These are phyloP conservation scores for Stylosanthes scabra DNA, from an alignment of 331 rosid species.

Conservation along the genomic window DNA sequence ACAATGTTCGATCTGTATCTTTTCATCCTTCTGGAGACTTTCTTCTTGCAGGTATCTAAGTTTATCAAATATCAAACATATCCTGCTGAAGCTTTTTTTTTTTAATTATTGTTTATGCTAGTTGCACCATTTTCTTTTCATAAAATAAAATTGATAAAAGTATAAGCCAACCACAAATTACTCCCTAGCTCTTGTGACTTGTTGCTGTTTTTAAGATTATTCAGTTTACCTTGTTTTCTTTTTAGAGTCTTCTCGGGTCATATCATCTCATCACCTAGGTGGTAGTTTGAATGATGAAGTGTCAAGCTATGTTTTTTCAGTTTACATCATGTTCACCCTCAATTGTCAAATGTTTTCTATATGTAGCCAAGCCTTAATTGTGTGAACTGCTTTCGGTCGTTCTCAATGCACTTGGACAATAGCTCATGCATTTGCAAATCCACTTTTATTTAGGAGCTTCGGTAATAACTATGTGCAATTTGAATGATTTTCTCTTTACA, in stretches of 20 bases:
- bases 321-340: conserved; percentile 10
- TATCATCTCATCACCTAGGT: no score
- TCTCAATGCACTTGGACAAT: conserved; percentile 15
- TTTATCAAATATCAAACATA: conserved; percentile 27
- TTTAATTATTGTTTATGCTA: conserved; percentile 25
- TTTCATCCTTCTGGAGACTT: conserved; percentile 97
- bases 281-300: no score
- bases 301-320: conserved; percentile 7
- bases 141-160: conserved; percentile 18
- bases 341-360: conserved; percentile 12
- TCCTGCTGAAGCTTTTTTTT: background rate
- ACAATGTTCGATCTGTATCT: conserved; percentile 87
- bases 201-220: no score
- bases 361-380: conserved; percentile 21
- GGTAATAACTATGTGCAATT: conserved; percentile 15
- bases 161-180: no score
- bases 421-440: background rate
- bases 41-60: conserved; percentile 75
- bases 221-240: no score
- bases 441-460: conserved; percentile 24
- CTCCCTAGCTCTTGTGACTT: no score
- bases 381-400: conserved; percentile 19
- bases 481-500: conserved; percentile 26
- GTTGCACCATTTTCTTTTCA: background rate
- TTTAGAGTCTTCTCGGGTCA: no score